Base-by-base conservation (phyloP, 495 filamentous ascomycete species). In the Neurospora sp. region DNA sequence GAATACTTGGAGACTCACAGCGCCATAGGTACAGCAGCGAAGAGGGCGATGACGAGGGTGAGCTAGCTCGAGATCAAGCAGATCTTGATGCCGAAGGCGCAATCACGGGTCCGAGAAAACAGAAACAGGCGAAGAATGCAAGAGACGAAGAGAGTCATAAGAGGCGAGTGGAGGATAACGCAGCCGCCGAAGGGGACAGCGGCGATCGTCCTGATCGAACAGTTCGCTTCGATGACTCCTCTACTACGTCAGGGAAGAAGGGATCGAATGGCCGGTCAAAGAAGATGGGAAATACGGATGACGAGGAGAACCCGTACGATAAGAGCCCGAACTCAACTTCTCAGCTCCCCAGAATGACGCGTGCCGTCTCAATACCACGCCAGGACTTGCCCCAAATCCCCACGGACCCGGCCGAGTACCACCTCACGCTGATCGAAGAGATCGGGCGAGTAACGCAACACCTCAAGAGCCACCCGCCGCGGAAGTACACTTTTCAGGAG, bases 401-500 rank as follows among this genome's bases (percentile, higher is more conserved):
- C 40, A 69, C 77, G 14, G 77, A 80, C 40, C 72, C 70, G 69
- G 84, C 88, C 48, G 87, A 89, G 74, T 92, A 93, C 74, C 90
- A 90, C 73, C 87, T 88, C 72, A 78, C 89, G 1, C 82, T 97
- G 0, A 87, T 91, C 70, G 84, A 86, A 40, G 93, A 94, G 77
- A 87, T 94, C 41, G 81, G 85, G 22, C 88, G 87, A 40, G 85
- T 96, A 35, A 90, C 89, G 72, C 82, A 86, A 27, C 89, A 94
- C 77, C 74, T 93, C 22, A 82, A 86, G 22, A 83, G 82, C 45
- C 82, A 81, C 20, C 88, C 90, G 8, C 86, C 88, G 0, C 88
- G 89, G 69, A 87, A 90, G 77, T 97, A 95, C 79, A 86, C 87
- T 16, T 96, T 92, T 78, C 82, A 89, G 9, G 93, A 96, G 78